These are phyloP conservation scores for Alternaria viburni DNA, from an alignment of 2,329 filamentous ascomycete species.

Conservation along the genomic window DNA sequence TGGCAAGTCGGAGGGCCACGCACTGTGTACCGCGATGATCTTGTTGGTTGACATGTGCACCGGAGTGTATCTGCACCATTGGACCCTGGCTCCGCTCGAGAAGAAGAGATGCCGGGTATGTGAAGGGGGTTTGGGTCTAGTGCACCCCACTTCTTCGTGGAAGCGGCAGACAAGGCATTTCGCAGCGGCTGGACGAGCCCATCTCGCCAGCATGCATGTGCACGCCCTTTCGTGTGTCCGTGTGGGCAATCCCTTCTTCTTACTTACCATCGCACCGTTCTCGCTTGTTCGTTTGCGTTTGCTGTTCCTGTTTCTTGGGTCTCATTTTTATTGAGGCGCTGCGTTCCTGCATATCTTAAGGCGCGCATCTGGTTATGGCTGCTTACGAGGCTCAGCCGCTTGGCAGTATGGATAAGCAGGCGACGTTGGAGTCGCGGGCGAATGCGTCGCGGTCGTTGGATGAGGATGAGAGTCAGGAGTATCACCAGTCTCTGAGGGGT, in stretches of 20 bases:
- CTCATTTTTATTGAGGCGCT: slow-evolving; percentile 15
- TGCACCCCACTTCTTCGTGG: slow-evolving; percentile 1
- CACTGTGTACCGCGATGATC: not conserved
- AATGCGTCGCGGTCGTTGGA: slow-evolving; percentile 15
- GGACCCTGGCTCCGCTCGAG: not conserved
- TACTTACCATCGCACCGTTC: slow-evolving; percentile 2
- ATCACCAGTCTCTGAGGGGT: slow-evolving; percentile 35
- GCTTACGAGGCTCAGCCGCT: slow-evolving; percentile 22
- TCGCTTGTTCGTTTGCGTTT: slow-evolving; percentile 2
- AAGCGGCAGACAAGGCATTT: slow-evolving; percentile 2
- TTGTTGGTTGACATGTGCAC: slow-evolving; percentile 2
- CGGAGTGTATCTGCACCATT: not conserved
- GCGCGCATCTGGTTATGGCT: slow-evolving; percentile 19
- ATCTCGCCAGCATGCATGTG: slow-evolving; percentile 1
- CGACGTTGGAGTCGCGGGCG: slow-evolving; percentile 4
- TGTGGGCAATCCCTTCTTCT: slow-evolving; percentile 1
- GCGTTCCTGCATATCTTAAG: slow-evolving; percentile 13
- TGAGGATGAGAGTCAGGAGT: slow-evolving; percentile 32
- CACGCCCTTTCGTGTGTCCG: not conserved
- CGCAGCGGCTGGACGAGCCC: not conserved
- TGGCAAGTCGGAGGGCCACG: not conserved
- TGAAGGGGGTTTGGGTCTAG: not conserved
- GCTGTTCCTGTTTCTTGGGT: not conserved
- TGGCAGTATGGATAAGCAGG: slow-evolving; percentile 13
- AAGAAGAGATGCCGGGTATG: not conserved